A percentile compares a stretch with the other conserved stretches of the same genome.
These are phyloP conservation scores for Eucalyptus tenuipes DNA, from an alignment of 345 rosid species.

Conservation along the genomic window DNA sequence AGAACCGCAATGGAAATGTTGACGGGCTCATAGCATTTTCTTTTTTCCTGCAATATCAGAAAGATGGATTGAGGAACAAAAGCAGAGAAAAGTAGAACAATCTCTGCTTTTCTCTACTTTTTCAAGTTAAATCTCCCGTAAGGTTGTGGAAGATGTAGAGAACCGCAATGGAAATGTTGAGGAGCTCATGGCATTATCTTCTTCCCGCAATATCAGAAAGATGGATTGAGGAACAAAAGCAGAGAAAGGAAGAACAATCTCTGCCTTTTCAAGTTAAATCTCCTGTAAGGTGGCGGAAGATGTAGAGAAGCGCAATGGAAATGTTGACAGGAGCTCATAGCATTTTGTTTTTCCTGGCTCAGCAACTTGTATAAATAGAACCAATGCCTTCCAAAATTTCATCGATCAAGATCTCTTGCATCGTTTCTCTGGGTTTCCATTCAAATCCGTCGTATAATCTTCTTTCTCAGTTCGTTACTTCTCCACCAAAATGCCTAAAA, in stretches of 20 bases:
- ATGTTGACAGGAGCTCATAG: not conserved
- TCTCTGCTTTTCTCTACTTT: not conserved
- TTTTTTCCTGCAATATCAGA: too few species aligned
- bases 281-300: not conserved
- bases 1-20: too few species aligned
- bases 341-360: not conserved
- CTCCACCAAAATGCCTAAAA: not conserved
- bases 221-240: not conserved
- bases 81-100: too few species aligned
- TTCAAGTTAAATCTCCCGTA: not conserved
- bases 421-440: not conserved
- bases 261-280: not conserved
- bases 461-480: not conserved
- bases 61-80: too few species aligned
- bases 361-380: not conserved
- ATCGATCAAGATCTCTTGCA: not conserved
- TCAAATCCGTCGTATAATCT: not conserved
- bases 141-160: not conserved
- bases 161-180: not conserved
- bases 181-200: not conserved
- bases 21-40: too few species aligned
- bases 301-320: not conserved
- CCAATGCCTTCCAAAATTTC: not conserved
- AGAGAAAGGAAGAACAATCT: not conserved
- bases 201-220: not conserved